These are phyloP conservation scores for Paraglomus occultum DNA, from an alignment of 192 early-diverging fungal species.

Conservation along the genomic window DNA sequence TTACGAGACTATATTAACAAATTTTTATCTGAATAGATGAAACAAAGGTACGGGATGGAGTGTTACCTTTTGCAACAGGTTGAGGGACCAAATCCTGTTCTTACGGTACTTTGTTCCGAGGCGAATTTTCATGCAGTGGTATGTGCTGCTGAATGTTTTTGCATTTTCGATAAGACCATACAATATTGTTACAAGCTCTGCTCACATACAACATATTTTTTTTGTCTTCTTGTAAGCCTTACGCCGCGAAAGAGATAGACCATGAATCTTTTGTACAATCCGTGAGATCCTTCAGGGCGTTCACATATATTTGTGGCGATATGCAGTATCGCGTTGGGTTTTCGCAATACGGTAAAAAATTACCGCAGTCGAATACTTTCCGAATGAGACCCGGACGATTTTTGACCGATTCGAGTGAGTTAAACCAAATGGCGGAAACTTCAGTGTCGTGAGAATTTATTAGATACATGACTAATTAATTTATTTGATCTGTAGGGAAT, in stretches of 20 bases:
- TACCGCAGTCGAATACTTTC: conserved; percentile 25
- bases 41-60: conserved; percentile 62
- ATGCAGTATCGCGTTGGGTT: conserved; percentile 29
- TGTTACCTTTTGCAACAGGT: conserved; percentile 73
- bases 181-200: no score
- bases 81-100: conserved; percentile 63
- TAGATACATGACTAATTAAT: not conserved
- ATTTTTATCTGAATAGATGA: conserved; percentile 39
- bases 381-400: conserved; percentile 25
- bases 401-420: conserved; percentile 34
- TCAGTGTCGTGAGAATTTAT: not conserved
- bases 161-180: conserved; percentile 6
- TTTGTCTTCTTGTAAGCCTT: conserved; percentile 30
- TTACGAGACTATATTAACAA: not conserved
- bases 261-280: conserved; percentile 2
- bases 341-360: conserved; percentile 34
- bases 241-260: conserved; percentile 20
- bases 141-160: conserved; percentile 27
- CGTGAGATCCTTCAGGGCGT: conserved; percentile 20
- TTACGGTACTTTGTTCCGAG: conserved; percentile 63
- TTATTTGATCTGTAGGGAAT: conserved; percentile 38
- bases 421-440: not conserved
- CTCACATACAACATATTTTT: not conserved
- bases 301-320: conserved; percentile 27
- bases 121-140: conserved; percentile 58